Evolutionary conservation across 495 filamentous ascomycete genomes (phyloP), one percentile per base, ranked within the genome.

Genomic region (Immersiella caudata): DNA sequence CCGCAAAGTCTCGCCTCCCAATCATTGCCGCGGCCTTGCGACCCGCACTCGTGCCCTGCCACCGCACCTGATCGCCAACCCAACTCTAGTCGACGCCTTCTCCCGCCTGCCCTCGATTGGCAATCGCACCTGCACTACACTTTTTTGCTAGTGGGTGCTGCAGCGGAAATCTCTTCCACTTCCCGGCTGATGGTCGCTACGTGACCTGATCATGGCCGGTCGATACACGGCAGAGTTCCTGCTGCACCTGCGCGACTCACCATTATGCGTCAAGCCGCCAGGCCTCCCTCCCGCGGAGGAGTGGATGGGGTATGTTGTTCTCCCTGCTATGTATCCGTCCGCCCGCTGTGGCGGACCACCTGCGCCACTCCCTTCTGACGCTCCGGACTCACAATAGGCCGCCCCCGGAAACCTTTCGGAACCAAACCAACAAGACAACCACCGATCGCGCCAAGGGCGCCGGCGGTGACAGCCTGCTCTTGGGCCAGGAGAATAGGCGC

Each of bases 241-340:
- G 67, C 81, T 92, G 69, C 79, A 78, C 74, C 84, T 99, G 69
- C 88, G 89, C 76, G 78, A 89, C 54, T 99, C 95, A 62, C 94
- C 93, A 58, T 85, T 97, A 71, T 93, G 93, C 71, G 79, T 85
- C 65, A 97, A 94, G 73, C 95, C 95, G 36, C 78, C 87, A 57
- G 84, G 83, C 60, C 85, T 99, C 51, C 95, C 95, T 26, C 90
- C 93, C 25, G 87, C 91, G 65, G 93, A 96, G 82, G 93, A 98
- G 84, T 99, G 95, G 95, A 97, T 98, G 93, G 94, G 94, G 93
- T 96, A 86, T 75, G 89, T 78, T 59, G 64, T 52, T 58, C 60
- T 36, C 55, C 65, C 21, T 24, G 6, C 8, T 56, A 20, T 26
- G 18, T 11, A 27, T 35, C 1, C 35, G 26, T 26, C 40, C 26